phyloP scores from a whole-genome alignment of 805 yeast genomes.

The Suhomyces canberraensis region DNA sequence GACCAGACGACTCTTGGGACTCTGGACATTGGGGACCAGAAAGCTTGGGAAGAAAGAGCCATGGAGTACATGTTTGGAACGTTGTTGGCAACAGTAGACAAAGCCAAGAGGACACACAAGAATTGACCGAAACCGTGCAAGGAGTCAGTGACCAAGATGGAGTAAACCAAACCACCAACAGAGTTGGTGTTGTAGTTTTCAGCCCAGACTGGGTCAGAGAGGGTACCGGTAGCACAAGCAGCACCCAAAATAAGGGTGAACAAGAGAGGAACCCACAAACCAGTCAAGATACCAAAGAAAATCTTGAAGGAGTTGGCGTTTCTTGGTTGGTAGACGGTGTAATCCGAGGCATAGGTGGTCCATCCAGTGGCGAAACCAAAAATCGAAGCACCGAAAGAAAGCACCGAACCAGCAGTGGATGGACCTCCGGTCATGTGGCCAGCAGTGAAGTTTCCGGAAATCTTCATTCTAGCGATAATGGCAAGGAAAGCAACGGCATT shows the following conservation, averaged over 20 bases:
- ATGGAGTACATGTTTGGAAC: conserved; percentile 93
- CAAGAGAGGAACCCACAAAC: conserved; percentile 64
- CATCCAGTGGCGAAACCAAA: conserved; percentile 93
- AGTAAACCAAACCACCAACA: conserved; percentile 81
- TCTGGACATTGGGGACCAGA: conserved; percentile 69
- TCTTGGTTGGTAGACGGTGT: conserved; percentile 81
- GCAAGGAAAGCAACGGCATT: conserved; percentile 69
- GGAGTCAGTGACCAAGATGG: conserved; percentile 72
- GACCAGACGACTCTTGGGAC: conserved; percentile 88
- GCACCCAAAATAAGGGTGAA: conserved; percentile 83
- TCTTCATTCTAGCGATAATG: conserved; percentile 72
- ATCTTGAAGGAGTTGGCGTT: conserved; percentile 56
- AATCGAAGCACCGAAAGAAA: conserved; percentile 78
- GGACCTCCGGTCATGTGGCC: conserved; percentile 46
- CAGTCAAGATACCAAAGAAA: conserved; percentile 60
- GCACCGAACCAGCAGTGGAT: conserved; percentile 69
- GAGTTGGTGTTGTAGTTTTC: conserved; percentile 51
- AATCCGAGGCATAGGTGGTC: conserved; percentile 91
- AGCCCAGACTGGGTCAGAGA: conserved; percentile 42
- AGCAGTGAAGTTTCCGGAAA: conserved; percentile 55
- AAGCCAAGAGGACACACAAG: conserved; percentile 77
- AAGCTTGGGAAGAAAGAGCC: conserved; percentile 80
- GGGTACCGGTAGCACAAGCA: conserved; percentile 72
- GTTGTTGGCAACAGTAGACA: conserved; percentile 87
- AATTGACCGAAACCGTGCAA: conserved; percentile 88